These are phyloP conservation scores for Grosmannia clavigera DNA, from an alignment of 2,329 filamentous ascomycete genomes.

Conservation along the genomic window DNA sequence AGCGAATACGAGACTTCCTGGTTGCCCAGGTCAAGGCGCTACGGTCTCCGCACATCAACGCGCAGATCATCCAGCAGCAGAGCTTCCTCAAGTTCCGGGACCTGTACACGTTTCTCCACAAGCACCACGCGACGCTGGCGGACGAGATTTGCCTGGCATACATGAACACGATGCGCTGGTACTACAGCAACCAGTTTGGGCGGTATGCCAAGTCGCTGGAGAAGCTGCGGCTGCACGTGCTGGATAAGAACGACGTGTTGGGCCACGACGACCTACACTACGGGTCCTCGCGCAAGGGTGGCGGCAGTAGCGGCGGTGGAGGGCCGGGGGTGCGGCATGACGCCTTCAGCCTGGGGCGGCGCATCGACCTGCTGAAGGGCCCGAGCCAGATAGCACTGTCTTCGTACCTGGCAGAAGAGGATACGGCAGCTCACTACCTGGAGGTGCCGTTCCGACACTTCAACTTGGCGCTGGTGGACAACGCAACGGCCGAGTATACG, in stretches of 20 bases:
- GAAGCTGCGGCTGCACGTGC: slow-evolving; percentile 68
- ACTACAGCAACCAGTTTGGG: slow-evolving; percentile 83
- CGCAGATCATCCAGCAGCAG: slow-evolving; percentile 91
- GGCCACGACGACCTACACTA: slow-evolving; percentile 53
- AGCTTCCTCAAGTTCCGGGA: slow-evolving; percentile 83
- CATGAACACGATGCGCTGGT: slow-evolving; percentile 98
- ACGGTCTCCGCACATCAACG: slow-evolving; percentile 90
- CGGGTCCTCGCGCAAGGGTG: neutral
- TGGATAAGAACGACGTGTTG: slow-evolving; percentile 75
- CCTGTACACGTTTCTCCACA: slow-evolving; percentile 72
- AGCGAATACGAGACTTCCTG: slow-evolving; percentile 87
- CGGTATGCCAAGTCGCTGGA: slow-evolving; percentile 75
- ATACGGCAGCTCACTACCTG: slow-evolving; percentile 67
- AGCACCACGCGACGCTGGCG: slow-evolving; percentile 69
- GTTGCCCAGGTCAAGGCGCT: slow-evolving; percentile 91
- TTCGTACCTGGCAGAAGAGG: slow-evolving; percentile 84
- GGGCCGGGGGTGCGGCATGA: slow-evolving; percentile 55
- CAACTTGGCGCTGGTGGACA: slow-evolving; percentile 87
- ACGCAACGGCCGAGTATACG: slow-evolving; percentile 86
- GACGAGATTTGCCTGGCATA: slow-evolving; percentile 89
- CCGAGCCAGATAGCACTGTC: slow-evolving; percentile 65
- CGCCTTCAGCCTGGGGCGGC: slow-evolving; percentile 76
- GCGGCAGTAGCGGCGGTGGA: neutral
- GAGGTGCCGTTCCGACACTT: slow-evolving; percentile 89
- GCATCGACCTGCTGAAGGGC: slow-evolving; percentile 69